phyloP scores from a whole-genome alignment of 805 yeast species.

The Candida parachauliodes region DNA sequence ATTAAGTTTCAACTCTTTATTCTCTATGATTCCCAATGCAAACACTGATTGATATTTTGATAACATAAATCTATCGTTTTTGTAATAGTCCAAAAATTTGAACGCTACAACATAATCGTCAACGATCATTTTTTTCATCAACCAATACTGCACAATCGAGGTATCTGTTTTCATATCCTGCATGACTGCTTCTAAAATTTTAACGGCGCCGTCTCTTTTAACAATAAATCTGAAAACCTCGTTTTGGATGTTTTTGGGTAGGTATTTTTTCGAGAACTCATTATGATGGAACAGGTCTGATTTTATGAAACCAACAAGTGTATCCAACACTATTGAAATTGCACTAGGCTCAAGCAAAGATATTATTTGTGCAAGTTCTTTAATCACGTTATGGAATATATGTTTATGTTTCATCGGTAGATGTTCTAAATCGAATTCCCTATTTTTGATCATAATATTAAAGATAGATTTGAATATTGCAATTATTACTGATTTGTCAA shows the following conservation, averaged over 20 bases:
- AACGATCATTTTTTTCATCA: constrained; percentile 24
- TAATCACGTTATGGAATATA: constrained; percentile 20
- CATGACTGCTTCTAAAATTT: not conserved
- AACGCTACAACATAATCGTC: constrained; percentile 25
- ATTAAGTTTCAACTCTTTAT: constrained; percentile 13
- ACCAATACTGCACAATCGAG: constrained; percentile 1
- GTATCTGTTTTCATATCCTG: not conserved
- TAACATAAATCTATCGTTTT: constrained; percentile 17
- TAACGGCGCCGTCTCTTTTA: constrained; percentile 11
- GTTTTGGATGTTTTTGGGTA: constrained; percentile 3
- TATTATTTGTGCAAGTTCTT: constrained; percentile 28
- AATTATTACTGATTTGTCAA: constrained; percentile 5
- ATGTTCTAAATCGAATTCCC: not conserved
- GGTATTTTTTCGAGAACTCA: constrained; percentile 2
- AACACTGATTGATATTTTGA: constrained; percentile 17
- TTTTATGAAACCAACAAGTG: not conserved
- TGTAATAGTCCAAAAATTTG: constrained; percentile 20
- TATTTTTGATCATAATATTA: not conserved
- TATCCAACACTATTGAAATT: constrained; percentile 13
- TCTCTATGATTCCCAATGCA: constrained; percentile 26
- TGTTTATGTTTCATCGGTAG: not conserved
- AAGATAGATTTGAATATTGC: constrained; percentile 4
- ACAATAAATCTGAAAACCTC: constrained; percentile 9
- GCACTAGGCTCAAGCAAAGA: constrained; percentile 19
- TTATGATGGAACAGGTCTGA: constrained; percentile 1